A percentile compares a stretch with the other conserved stretches of the same genome.
phyloP scores from a whole-genome alignment of 768 basidiomycete genomes.

The Russula abietina region DNA sequence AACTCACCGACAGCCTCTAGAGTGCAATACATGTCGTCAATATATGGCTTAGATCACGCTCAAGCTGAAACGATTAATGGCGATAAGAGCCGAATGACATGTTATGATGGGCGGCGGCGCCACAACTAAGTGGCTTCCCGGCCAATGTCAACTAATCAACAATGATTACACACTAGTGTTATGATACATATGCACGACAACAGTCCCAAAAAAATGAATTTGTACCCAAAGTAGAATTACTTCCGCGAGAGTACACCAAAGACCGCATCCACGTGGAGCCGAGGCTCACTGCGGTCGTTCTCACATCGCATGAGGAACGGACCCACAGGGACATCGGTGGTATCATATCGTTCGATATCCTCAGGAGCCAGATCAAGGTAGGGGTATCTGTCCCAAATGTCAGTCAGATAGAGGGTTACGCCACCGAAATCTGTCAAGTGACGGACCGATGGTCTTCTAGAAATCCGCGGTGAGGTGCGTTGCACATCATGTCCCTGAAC shows the following conservation, averaged over 20 bases:
- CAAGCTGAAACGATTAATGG: too few relatives aligned
- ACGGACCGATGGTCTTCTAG: slow-evolving; percentile 24
- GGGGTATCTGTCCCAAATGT: slow-evolving; percentile 15
- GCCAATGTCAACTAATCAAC: background rate
- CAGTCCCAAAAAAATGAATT: background rate
- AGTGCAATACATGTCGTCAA: too few relatives aligned
- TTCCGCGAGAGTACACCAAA: slow-evolving; percentile 42
- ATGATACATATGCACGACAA: slow-evolving; percentile 8
- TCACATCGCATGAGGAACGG: slow-evolving; percentile 22
- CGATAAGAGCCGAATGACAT: background rate
- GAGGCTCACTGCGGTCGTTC: background rate
- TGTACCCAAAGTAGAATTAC: background rate
- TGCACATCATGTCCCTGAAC: slow-evolving; percentile 16
- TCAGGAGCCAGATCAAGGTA: slow-evolving; percentile 21
- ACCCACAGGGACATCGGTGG: slow-evolving; percentile 16
- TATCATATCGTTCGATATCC: slow-evolving; percentile 14
- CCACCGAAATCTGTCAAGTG: background rate
- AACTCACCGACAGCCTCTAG: too few relatives aligned
- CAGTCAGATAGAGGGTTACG: background rate
- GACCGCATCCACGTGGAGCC: slow-evolving; percentile 45
- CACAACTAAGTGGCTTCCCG: background rate
- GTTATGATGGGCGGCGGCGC: background rate
- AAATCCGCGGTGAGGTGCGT: slow-evolving; percentile 19
- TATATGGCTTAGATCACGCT: background rate
- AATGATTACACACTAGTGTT: slow-evolving; percentile 8